Evolutionary conservation across 768 basidiomycete species (phyloP), one percentile per base, ranked within the genome.

Genomic region (Panaeolus papilionaceus): DNA sequence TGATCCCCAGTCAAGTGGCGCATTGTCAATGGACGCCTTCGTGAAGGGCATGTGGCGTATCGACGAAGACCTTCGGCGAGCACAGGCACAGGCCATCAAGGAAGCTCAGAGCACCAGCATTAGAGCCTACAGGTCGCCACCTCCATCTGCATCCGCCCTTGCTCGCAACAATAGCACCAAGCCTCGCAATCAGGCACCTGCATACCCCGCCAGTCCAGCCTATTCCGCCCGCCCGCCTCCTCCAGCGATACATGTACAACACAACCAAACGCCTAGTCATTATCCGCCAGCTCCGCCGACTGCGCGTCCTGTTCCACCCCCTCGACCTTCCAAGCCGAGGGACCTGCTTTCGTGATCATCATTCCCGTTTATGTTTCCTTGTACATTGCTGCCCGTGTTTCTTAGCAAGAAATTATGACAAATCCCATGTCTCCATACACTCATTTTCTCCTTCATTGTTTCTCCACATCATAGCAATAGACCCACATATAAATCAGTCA

Each of bases 41-140:
- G 85, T 88, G 45, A 85, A 83, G 69, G 93, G 92, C 63, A 93
- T 94, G 92, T 94, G 92, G 92, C 87, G 88, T 42, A 92, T 95
- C 37, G 93, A 95, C 77, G 92, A 93, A 76, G 92, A 93, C 71
- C 85, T 94, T 12, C 82, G 90, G n/a, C 84, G 87, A 58, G 83
- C 85, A 5, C 86, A 90, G 65, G 72, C 75, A 2, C 80, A 80
- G 33, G 75, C 75, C 8, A 69, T 80, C 63, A 82, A 78, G 67
- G 74, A 77, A 8, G 77, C 76, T 7, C 45, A 38, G 2, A 78
- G 75, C 40, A 66, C 73, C 3, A 68, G 68, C 38, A 77, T 70
- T 42, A 23, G 54, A 58, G 54, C 26, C 6, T 58, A 58, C 28
- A 28, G 54, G 14, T 58, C 54, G 12, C 47, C 47, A 58, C 54